phyloP scores from a whole-genome alignment of 2,329 filamentous ascomycete species.

The Claviceps capensis region DNA sequence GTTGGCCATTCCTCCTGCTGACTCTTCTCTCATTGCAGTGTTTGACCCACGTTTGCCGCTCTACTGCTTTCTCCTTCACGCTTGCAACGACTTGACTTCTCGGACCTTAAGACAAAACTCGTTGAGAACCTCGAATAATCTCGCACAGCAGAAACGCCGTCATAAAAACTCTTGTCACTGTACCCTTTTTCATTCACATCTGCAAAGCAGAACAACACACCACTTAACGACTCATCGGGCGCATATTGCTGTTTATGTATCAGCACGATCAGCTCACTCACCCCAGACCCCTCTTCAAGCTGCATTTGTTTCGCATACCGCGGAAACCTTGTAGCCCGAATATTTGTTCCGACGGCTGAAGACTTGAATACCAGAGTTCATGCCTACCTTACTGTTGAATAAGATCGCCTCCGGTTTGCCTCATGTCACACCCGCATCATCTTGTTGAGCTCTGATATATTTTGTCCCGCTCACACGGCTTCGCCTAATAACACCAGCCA shows the following conservation, averaged over 20 bases:
- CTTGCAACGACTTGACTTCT: neutral
- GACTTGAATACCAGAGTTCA: constrained; percentile 33
- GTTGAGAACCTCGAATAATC: neutral
- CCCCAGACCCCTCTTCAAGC: constrained; percentile 92
- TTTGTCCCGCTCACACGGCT: constrained; percentile 25
- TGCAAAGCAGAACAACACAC: constrained; percentile 8
- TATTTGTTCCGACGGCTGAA: constrained; percentile 88
- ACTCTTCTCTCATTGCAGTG: constrained; percentile 10
- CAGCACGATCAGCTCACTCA: constrained; percentile 82
- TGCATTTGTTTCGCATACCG: constrained; percentile 94
- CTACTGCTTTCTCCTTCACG: neutral
- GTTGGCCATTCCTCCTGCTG: constrained; percentile 2
- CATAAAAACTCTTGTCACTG: neutral
- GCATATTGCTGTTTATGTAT: constrained; percentile 78
- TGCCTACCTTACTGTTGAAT: constrained; percentile 40
- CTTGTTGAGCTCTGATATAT: constrained; percentile 39
- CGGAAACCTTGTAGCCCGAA: constrained; percentile 85
- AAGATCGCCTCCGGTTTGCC: constrained; percentile 33
- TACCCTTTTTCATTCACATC: neutral
- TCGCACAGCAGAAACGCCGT: neutral
- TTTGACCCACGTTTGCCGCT: neutral
- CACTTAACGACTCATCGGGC: constrained; percentile 18
- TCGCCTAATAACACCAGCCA: constrained; percentile 12
- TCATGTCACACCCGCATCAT: constrained; percentile 41
- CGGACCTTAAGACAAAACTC: neutral